Conservation (phyloP, 108 stramenopile genomes). For the Nitzschia sp. region DNA sequence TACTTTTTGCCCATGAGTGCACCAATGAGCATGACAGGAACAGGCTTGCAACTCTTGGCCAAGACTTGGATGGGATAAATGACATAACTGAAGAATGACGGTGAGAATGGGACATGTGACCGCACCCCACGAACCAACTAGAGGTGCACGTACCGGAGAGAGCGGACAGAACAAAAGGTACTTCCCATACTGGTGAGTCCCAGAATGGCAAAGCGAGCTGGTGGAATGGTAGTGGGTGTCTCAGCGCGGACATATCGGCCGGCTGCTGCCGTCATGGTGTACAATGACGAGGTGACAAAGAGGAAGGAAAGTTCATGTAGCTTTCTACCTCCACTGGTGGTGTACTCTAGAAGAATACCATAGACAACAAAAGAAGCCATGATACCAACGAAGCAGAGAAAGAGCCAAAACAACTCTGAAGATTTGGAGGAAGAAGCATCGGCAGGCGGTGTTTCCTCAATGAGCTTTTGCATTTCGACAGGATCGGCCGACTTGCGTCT, state of each 20-base stretch:
- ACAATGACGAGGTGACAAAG: slow-evolving; percentile 92
- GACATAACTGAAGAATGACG: slow-evolving; percentile 41
- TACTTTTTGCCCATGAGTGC: slow-evolving; percentile 94
- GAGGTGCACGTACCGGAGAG: slow-evolving; percentile 76
- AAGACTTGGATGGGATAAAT: slow-evolving; percentile 97
- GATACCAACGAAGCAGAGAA: slow-evolving; percentile 88
- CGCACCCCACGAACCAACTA: background rate
- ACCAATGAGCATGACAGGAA: slow-evolving; percentile 98
- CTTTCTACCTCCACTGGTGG: slow-evolving; percentile 87
- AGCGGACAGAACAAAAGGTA: slow-evolving; percentile 93
- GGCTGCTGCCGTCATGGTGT: slow-evolving; percentile 85
- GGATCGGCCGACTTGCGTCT: slow-evolving; percentile 21
- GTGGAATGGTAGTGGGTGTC: slow-evolving; percentile 91
- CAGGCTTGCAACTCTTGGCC: slow-evolving; percentile 97
- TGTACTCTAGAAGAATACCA: slow-evolving; percentile 93
- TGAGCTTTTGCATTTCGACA: slow-evolving; percentile 29
- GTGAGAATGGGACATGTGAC: background rate
- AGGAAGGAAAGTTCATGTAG: slow-evolving; percentile 93
- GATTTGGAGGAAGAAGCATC: slow-evolving; percentile 8
- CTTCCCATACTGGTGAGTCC: slow-evolving; percentile 94
- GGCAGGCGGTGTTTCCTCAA: slow-evolving; percentile 7
- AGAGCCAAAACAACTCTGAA: slow-evolving; percentile 74
- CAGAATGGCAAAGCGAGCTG: slow-evolving; percentile 87
- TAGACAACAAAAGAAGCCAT: slow-evolving; percentile 88
- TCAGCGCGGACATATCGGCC: slow-evolving; percentile 86